phyloP scores from a whole-genome alignment of 352 stramenopile species.

The Phytophthora boehmeriae region DNA sequence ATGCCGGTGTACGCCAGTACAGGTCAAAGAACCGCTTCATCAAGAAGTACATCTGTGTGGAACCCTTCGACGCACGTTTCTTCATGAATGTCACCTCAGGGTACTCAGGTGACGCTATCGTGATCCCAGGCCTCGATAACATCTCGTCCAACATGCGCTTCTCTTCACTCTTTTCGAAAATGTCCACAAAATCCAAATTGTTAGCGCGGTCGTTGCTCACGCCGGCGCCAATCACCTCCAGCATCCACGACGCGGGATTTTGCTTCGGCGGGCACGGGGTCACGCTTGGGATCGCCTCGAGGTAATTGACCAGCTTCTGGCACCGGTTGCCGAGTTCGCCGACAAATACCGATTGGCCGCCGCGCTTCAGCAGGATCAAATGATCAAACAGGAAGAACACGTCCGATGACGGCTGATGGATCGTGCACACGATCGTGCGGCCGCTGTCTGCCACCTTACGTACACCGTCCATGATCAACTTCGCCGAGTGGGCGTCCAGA shows the following conservation, averaged over 20 bases:
- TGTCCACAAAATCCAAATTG: conserved; percentile 29
- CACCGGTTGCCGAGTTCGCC: conserved; percentile 29
- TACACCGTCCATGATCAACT: conserved; percentile 78
- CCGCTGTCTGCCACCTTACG: conserved; percentile 73
- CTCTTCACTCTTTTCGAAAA: conserved; percentile 16
- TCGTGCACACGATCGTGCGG: conserved; percentile 81
- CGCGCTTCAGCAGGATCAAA: conserved; percentile 59
- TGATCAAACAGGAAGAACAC: conserved; percentile 83
- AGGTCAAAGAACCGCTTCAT: conserved; percentile 35
- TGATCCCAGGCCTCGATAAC: conserved; percentile 16
- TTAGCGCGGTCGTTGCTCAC: conserved; percentile 75
- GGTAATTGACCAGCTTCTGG: conserved; percentile 40
- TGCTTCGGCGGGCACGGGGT: conserved; percentile 31
- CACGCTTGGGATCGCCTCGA: conserved; percentile 45
- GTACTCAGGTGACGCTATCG: not conserved
- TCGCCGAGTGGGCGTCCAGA: conserved; percentile 79
- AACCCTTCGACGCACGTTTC: conserved; percentile 22
- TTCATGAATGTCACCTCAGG: conserved; percentile 25
- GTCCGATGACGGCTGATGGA: conserved; percentile 86
- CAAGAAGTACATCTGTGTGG: conserved; percentile 34
- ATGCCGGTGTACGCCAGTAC: conserved; percentile 48
- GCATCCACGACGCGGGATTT: conserved; percentile 26
- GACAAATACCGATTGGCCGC: conserved; percentile 36
- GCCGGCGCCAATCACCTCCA: conserved; percentile 8
- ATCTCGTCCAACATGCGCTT: conserved; percentile 2